Conservation (phyloP, 495 filamentous ascomycete species). For the Aspergillus biplanus region DNA sequence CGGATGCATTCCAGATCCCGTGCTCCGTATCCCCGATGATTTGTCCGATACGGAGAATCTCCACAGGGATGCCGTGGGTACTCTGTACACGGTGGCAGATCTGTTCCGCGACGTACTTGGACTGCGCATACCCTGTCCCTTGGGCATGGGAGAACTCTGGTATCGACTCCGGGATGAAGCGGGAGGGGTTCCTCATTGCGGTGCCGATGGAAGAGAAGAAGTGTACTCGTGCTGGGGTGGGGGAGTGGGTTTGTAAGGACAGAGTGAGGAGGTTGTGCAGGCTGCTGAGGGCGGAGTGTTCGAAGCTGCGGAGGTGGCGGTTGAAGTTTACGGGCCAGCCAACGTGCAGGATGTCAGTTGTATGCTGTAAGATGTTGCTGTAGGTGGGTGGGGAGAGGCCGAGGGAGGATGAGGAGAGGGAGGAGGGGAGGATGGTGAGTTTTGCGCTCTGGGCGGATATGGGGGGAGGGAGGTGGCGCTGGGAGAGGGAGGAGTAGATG, state of each 20-base stretch:
- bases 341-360: not conserved
- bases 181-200: no score
- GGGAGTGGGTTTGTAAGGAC: not conserved
- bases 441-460: not conserved
- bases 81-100: not conserved
- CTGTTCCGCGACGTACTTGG: not conserved
- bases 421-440: not conserved
- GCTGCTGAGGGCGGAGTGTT: not conserved
- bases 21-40: not conserved
- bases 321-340: not conserved
- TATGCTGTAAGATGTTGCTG: not conserved
- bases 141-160: not conserved
- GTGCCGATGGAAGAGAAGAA: not conserved
- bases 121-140: not conserved
- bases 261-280: not conserved
- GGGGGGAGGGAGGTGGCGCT: not conserved
- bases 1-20: no score
- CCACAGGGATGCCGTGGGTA: not conserved
- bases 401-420: not conserved
- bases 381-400: not conserved
- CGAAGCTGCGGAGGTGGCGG: not conserved
- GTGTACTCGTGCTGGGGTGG: not conserved
- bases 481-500: no score
- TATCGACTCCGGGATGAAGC: not conserved
- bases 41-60: not conserved